Conservation (phyloP, 2,329 filamentous ascomycete species). For the Cylindrodendrum hubeiense region DNA sequence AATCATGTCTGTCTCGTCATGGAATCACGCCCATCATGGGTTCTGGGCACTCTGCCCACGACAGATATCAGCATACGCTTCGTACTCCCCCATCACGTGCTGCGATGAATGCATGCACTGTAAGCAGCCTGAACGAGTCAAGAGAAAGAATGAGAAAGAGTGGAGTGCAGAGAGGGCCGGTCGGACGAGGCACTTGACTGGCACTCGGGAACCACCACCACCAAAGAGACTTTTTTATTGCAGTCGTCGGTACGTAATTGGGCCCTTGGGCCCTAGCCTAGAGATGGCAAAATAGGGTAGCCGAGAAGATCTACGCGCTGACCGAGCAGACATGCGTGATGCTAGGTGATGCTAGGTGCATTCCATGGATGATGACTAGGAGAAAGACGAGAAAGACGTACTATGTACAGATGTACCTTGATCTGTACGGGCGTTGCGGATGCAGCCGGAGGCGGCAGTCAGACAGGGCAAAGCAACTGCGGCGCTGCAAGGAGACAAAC, state of each 20-base stretch:
- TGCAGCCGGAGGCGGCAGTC: neutral
- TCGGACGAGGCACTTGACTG: constrained; percentile 1
- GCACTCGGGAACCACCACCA: neutral
- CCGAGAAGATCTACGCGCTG: neutral
- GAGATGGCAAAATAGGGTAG: neutral
- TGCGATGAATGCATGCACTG: neutral
- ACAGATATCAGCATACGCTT: neutral
- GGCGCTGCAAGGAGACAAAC: neutral
- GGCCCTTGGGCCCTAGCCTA: too few species aligned
- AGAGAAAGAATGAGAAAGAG: constrained; percentile 20
- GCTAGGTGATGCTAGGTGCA: neutral
- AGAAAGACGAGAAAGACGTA: neutral
- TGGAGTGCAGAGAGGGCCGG: constrained; percentile 9
- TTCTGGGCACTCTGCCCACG: neutral
- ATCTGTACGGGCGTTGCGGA: neutral
- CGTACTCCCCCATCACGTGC: neutral
- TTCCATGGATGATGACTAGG: neutral
- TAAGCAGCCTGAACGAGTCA: neutral
- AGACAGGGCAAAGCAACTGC: neutral
- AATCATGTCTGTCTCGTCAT: neutral
- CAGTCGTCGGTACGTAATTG: neutral
- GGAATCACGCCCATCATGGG: neutral
- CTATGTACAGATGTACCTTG: too few species aligned
- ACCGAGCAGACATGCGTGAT: too few species aligned
- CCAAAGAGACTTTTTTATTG: constrained; percentile 5